phyloP scores from a whole-genome alignment of 106 monocot genomes.

The Platanthera guangdongensis region DNA sequence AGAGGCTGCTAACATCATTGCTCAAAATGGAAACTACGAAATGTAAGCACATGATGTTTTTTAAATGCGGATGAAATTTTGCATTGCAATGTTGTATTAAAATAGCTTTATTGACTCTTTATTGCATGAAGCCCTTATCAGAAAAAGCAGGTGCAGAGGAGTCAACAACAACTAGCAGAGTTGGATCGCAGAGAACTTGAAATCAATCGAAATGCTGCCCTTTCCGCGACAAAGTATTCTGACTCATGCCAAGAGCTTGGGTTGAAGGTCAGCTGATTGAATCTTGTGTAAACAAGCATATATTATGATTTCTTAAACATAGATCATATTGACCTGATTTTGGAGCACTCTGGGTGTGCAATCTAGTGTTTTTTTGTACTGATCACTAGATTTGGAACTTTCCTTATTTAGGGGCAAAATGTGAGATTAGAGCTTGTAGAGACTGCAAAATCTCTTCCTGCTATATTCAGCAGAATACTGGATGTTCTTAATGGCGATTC shows the following conservation, averaged over 20 bases:
- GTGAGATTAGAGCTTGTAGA: slow-evolving; percentile 82
- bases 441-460: slow-evolving; percentile 80
- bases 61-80: neutral
- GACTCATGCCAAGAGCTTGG: slow-evolving; percentile 94
- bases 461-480: slow-evolving; percentile 62
- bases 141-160: slow-evolving; percentile 87
- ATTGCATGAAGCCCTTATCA: slow-evolving; percentile 70
- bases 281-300: neutral
- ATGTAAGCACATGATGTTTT: slow-evolving; percentile 45
- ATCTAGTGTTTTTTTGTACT: neutral
- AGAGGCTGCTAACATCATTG: slow-evolving; percentile 90
- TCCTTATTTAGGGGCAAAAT: slow-evolving; percentile 61
- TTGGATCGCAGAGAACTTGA: slow-evolving; percentile 86
- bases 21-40: slow-evolving; percentile 96
- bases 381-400: neutral
- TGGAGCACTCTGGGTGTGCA: neutral
- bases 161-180: slow-evolving; percentile 92
- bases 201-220: slow-evolving; percentile 76
- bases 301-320: neutral
- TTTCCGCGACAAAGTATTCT: slow-evolving; percentile 79
- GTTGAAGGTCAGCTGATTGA: slow-evolving; percentile 42
- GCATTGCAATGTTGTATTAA: neutral
- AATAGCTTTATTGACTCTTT: slow-evolving; percentile 15
- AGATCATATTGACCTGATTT: neutral
- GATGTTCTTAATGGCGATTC: slow-evolving; percentile 53